Percentiles rank a stretch among this genome's conserved stretches.
Conservation (phyloP, 1,284 basidiomycete species). For the Pisolithus thermaeus region DNA sequence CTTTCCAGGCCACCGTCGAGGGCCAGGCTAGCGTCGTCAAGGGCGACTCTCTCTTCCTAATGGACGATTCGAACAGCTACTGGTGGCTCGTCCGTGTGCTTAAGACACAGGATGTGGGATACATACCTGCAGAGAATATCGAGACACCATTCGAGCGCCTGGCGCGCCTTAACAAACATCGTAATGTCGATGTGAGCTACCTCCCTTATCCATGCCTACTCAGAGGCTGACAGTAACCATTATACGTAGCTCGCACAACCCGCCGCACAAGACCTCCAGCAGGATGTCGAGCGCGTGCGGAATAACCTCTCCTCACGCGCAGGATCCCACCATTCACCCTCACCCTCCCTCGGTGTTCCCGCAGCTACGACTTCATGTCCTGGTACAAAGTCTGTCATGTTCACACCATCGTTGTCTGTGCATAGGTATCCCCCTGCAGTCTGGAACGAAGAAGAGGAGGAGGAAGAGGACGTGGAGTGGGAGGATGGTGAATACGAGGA, state of each 20-base stretch:
- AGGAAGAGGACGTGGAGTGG: conserved; percentile 69
- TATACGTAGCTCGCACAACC: conserved; percentile 60
- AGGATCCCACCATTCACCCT: conserved; percentile 41
- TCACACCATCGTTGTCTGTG: conserved; percentile 53
- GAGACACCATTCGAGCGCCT: conserved; percentile 97
- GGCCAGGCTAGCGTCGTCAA: conserved; percentile 96
- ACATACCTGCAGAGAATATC: conserved; percentile 99
- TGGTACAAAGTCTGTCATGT: conserved; percentile 44
- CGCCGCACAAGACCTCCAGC: conserved; percentile 62
- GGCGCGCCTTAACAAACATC: conserved; percentile 93
- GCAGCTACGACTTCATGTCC: conserved; percentile 18
- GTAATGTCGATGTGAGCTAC: conserved; percentile 87
- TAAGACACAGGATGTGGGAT: conserved; percentile 98
- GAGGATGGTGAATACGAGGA: conserved; percentile 69
- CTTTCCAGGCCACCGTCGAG: conserved; percentile 92
- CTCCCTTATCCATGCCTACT: background rate
- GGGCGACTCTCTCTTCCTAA: conserved; percentile 87
- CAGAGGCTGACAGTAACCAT: background rate
- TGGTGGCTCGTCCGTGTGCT: conserved; percentile 97
- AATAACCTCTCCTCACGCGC: conserved; percentile 45
- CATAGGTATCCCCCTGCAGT: conserved; percentile 74
- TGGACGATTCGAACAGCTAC: conserved; percentile 96
- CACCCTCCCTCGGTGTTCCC: conserved; percentile 36
- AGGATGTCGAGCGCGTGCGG: conserved; percentile 48
- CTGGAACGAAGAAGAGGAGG: conserved; percentile 78